Base-by-base conservation (phyloP, 768 basidiomycete genomes). In the Trametes villosa region DNA sequence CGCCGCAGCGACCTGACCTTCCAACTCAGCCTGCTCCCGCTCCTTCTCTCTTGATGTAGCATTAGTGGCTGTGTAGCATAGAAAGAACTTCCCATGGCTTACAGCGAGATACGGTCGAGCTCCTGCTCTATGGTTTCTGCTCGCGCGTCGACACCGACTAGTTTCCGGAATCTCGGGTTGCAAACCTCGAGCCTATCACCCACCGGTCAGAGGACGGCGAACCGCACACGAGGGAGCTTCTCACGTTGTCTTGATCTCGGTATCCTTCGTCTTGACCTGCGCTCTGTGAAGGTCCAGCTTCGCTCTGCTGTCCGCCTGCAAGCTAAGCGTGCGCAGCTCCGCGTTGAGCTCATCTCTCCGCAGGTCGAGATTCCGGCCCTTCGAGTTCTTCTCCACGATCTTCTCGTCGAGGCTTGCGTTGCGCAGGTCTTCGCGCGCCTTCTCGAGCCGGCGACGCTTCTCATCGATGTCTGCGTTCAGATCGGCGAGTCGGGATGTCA, bases 221-320 rank as follows among this genome's bases (percentile, higher is more conserved):
- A 42, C 17, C 38, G 47, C 33, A 1, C 42, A 44, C 29, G 6
- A 7, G 22, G 47, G 22, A 13, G 30, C 22, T 29, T 77, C 88
- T 58, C 60, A 94, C 92, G 81, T 86, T 53, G 81, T 86, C 63
- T 83, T 77, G 15, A 94, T 79, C 40, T 94, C 91, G 17, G 76
- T 77, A 45, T 78, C 76, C 75, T 91, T 92, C 56, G 75, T 80
- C 70, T 80, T 84, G 44, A 87, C 71, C 64, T 95, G 92, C 1
- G 77, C 77, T 60, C 86, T 79, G 69, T 92, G 91, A 62, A 96
- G 68, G 40, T 89, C 85, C 53, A 98, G 72, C 66, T 85, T 88
- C 2, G 95, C 93, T 44, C 96, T 79, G 1, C 85, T 78, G 54
- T 95, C 91, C 0, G 92, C 88, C 70, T 98, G 94, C 45, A 84